Evolutionary conservation across 805 yeast genomes (phyloP), one percentile per base, ranked within the genome.

Genomic region (Debaryomyces castellii): DNA sequence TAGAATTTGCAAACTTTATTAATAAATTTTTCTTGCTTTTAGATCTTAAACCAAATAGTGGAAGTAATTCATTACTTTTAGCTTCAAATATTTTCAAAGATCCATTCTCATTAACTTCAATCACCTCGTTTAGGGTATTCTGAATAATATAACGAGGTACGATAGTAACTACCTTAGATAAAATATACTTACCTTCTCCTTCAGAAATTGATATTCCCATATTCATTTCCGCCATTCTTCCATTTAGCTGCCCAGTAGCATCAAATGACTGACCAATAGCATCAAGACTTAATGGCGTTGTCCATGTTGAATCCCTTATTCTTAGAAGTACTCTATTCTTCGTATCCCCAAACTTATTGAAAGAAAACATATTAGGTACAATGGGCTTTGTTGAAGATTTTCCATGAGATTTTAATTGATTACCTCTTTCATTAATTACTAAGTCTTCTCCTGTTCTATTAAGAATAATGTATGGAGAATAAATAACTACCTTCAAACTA

Each of bases 211-310:
- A 73, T 22, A 91, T 65, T 11, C 98, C 98, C 10, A 91, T 67
- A 57, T 86, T 83, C 49, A 82, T 80, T 56, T 90, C 96, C 3
- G 59, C 60, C 56, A 63, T 81, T 62, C 62, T 77, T 10, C 77
- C 78, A 33, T 73, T 67, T 1, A 81, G 53, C 30, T 78, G 78
- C 4, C 74, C 70, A 18, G 60, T 63, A 3, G 73, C 64, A 35
- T 78, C 96, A 36, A 78, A 75, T 1, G 82, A 72, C 51, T 90
- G 92, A 0, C 99, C 99, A 45, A 92, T 77, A 3, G 96, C 95
- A 59, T 91, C 97, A 56, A 94, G 82, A 60, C 96, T 84, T 40
- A 89, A 71, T 1, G 89, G 87, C 1, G 71, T 61, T 51, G 96
- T 86, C 79, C 87, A 78, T 5, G 74, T 72, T 0, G 96, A 85